Evolutionary conservation across 129 eudicot species (phyloP).

Genomic region (Saussurea involucrata): DNA sequence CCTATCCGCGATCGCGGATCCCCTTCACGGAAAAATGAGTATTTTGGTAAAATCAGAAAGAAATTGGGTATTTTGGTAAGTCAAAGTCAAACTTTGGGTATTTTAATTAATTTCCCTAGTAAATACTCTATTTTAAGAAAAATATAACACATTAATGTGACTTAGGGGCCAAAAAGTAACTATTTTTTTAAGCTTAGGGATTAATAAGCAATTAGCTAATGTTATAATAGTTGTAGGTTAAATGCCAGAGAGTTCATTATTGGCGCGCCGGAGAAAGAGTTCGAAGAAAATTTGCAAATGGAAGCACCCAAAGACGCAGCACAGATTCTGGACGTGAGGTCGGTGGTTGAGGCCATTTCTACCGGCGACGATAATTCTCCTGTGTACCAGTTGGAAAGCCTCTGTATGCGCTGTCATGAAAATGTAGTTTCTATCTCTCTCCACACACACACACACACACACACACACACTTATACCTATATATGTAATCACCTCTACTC

Average conservation of each 20-base stretch:
- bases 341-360: conserved; percentile 76
- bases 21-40: too few relatives aligned
- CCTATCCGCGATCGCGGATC: too few relatives aligned
- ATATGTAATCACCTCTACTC: not conserved
- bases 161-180: too few relatives aligned
- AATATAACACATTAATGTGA: too few relatives aligned
- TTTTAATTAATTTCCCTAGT: too few relatives aligned
- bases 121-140: too few relatives aligned
- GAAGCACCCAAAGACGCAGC: conserved; percentile 16
- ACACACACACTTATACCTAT: not conserved
- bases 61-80: too few relatives aligned
- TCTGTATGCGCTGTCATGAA: conserved; percentile 85
- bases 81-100: too few relatives aligned
- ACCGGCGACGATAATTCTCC: conserved; percentile 60
- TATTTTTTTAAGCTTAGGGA: too few relatives aligned
- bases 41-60: too few relatives aligned
- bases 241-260: not conserved
- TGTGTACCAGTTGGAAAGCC: conserved; percentile 71
- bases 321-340: conserved; percentile 45
- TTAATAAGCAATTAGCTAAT: too few relatives aligned
- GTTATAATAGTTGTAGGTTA: too few relatives aligned
- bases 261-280: not conserved
- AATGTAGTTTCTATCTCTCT: conserved; percentile 42
- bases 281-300: conserved; percentile 3
- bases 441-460: not conserved